phyloP scores from a whole-genome alignment of 2,329 filamentous ascomycete genomes.

The Epichloe sp. region DNA sequence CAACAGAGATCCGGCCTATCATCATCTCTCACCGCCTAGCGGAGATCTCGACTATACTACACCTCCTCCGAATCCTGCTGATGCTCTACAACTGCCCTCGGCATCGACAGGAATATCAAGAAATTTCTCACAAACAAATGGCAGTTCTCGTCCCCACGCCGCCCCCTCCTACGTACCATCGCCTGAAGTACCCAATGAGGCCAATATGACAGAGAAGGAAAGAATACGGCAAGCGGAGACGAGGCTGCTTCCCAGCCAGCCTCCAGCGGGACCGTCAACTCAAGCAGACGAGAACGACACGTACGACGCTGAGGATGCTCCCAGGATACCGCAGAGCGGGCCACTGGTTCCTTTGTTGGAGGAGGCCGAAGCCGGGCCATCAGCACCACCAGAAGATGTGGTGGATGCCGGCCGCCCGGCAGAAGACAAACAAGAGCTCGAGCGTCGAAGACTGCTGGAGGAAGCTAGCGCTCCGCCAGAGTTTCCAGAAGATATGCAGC shows the following conservation, averaged over 20 bases:
- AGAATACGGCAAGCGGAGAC: constrained; percentile 65
- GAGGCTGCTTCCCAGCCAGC: constrained; percentile 68
- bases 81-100: constrained; percentile 4
- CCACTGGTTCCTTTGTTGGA: constrained; percentile 7
- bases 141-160: constrained; percentile 8
- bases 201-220: constrained; percentile 67
- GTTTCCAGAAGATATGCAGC: constrained; percentile 40
- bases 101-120: background rate
- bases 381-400: constrained; percentile 34
- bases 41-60: constrained; percentile 15
- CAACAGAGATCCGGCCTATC: constrained; percentile 1
- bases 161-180: constrained; percentile 42
- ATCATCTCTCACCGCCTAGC: constrained; percentile 16
- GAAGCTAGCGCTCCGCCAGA: constrained; percentile 52
- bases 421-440: constrained; percentile 73
- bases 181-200: constrained; percentile 46
- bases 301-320: constrained; percentile 33
- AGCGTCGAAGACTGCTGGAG: constrained; percentile 48
- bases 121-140: constrained; percentile 9
- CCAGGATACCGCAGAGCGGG: constrained; percentile 10
- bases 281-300: constrained; percentile 33
- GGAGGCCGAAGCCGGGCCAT: constrained; percentile 18
- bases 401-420: constrained; percentile 15
- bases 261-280: constrained; percentile 30
- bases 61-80: constrained; percentile 7